These are phyloP conservation scores for Phytophthora meadii DNA, from an alignment of 352 stramenopile genomes.

Conservation along the genomic window DNA sequence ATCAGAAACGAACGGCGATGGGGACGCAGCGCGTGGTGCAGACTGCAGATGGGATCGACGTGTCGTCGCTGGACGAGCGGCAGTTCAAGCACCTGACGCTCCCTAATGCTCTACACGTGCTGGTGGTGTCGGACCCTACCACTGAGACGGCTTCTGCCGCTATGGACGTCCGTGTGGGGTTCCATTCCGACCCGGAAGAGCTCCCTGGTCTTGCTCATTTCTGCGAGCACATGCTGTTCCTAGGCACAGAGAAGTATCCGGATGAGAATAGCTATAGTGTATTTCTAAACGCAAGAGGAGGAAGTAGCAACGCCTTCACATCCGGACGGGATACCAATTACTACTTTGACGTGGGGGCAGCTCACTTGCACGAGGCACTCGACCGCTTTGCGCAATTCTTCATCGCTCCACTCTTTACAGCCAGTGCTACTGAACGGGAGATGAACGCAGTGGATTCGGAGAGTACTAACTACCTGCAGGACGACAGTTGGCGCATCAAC, in stretches of 20 bases:
- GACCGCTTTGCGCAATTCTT: slow-evolving; percentile 98
- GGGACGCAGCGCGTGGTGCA: slow-evolving; percentile 28
- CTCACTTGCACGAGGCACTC: slow-evolving; percentile 77
- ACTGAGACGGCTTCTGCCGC: slow-evolving; percentile 93
- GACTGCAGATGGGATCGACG: slow-evolving; percentile 48
- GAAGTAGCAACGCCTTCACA: slow-evolving; percentile 95
- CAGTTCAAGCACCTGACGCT: slow-evolving; percentile 60
- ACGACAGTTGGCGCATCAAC: slow-evolving; percentile 87
- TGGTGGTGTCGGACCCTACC: slow-evolving; percentile 89
- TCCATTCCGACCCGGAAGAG: slow-evolving; percentile 88
- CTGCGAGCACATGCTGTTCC: slow-evolving; percentile 97
- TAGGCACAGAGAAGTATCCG: slow-evolving; percentile 97
- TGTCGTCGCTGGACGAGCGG: slow-evolving; percentile 65
- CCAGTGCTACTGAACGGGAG: slow-evolving; percentile 92
- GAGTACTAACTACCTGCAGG: slow-evolving; percentile 95
- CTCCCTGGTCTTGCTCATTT: slow-evolving; percentile 91
- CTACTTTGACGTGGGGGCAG: slow-evolving; percentile 94
- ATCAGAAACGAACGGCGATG: background rate
- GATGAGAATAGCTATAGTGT: slow-evolving; percentile 93
- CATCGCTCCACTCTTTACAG: slow-evolving; percentile 93
- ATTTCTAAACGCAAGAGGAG: slow-evolving; percentile 91
- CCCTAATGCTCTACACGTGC: slow-evolving; percentile 57
- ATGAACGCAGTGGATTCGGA: slow-evolving; percentile 97
- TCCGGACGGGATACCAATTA: slow-evolving; percentile 95
- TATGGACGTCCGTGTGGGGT: slow-evolving; percentile 96